Percentiles rank a stretch among this genome's conserved stretches.
Evolutionary conservation across 2,329 filamentous ascomycete species (phyloP).

Genomic region (Alternaria postmessia): DNA sequence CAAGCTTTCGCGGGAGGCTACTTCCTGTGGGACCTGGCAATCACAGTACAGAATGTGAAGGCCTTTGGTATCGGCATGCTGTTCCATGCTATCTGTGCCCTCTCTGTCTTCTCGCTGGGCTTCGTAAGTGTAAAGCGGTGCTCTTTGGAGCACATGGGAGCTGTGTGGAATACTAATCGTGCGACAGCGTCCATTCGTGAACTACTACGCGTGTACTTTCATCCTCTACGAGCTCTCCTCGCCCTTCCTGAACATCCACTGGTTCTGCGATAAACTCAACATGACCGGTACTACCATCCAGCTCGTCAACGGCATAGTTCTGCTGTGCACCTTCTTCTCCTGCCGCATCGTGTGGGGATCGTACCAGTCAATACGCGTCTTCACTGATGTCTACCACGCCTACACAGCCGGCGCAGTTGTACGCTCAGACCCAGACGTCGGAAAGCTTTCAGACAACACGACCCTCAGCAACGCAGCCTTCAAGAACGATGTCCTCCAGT

Average conservation of each 20-base stretch:
- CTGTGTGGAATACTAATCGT: neutral
- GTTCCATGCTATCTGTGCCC: slow-evolving; percentile 77
- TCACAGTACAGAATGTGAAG: slow-evolving; percentile 72
- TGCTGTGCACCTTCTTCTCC: slow-evolving; percentile 77
- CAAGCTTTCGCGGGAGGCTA: slow-evolving; percentile 81
- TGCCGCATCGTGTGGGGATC: slow-evolving; percentile 81
- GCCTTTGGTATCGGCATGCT: slow-evolving; percentile 81
- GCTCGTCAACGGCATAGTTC: slow-evolving; percentile 77
- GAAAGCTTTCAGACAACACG: slow-evolving; percentile 37
- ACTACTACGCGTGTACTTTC: slow-evolving; percentile 82
- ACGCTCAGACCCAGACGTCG: slow-evolving; percentile 39
- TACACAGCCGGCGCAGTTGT: slow-evolving; percentile 36
- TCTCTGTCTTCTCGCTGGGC: slow-evolving; percentile 77
- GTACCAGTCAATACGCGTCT: slow-evolving; percentile 72
- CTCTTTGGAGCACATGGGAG: neutral
- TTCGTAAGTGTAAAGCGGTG: slow-evolving; percentile 67
- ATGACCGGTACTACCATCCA: slow-evolving; percentile 79
- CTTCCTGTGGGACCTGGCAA: slow-evolving; percentile 81
- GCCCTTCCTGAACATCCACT: slow-evolving; percentile 87
- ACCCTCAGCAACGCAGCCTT: slow-evolving; percentile 29
- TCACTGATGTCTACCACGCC: slow-evolving; percentile 68
- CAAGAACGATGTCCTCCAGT: slow-evolving; percentile 59
- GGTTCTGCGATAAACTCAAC: slow-evolving; percentile 88
- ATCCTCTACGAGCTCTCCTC: slow-evolving; percentile 88
- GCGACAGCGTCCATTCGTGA: slow-evolving; percentile 77